Evolutionary conservation across 2,329 filamentous ascomycete genomes (phyloP), one percentile per base, ranked within the genome.

Genomic region (Neurospora crassa): DNA sequence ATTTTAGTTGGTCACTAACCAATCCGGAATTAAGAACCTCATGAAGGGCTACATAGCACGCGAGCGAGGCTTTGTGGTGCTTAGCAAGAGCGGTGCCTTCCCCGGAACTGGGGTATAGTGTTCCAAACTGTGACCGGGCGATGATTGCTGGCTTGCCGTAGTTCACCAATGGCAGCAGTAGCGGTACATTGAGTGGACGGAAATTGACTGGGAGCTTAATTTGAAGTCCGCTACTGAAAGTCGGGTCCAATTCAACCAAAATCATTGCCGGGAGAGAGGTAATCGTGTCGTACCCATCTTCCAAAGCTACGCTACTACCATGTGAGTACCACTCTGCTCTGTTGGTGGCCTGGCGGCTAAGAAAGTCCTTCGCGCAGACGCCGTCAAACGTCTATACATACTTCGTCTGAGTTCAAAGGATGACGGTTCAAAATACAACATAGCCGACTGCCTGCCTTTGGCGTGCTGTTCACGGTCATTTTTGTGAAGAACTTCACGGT

Each of bases 31-130:
- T 3, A 75, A 97, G 93, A 92, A 92, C 72, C 85, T 96, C 34
- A 97, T 99, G 92, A 99, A 98, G 82, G 96, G 96, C 53, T 99
- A 99, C 81, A 99, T 99, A 76, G 91, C 95, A 41, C 91, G 95
- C 70, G 94, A 97, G 76, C 89, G 92, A 76, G 92, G 91, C 42
- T 94, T 94, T 75, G 92, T 99, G 40, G 96, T 99, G 24, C 83
- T 99, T 71, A 97, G 93, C 80, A 98, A 97, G 81, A 92, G 88
- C 72, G 93, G 92, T 53, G 95, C 96, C 2, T 99, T 99, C 78
- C 96, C 96, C 0, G 94, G 94, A 34, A 98, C 96, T 34, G 92
- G 92, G 20, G 82, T 91, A 68, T 91, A 63, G 53, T 18, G 29
- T 63, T 34, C 24, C 16, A n/a, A 63, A 37, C 53, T 63, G 4